Conservation (phyloP, 768 basidiomycete genomes). For the Termitomyces sp. region DNA sequence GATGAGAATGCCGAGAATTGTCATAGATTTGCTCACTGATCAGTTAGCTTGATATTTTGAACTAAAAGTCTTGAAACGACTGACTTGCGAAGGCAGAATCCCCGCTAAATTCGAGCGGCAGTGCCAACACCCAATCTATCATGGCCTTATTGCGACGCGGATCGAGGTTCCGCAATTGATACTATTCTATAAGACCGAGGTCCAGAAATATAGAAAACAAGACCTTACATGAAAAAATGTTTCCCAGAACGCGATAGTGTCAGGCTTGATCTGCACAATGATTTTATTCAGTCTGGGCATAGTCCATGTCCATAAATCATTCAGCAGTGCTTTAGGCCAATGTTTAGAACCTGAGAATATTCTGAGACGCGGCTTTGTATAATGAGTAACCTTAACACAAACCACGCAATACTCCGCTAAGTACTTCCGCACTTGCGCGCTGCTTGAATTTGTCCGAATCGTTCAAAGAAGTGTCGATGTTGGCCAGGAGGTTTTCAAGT, state of each 20-base stretch:
- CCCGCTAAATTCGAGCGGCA: slow-evolving; percentile 77
- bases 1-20: slow-evolving; percentile 60
- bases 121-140: slow-evolving; percentile 69
- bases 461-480: slow-evolving; percentile 56
- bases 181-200: slow-evolving; percentile 22
- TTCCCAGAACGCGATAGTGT: slow-evolving; percentile 78
- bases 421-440: slow-evolving; percentile 61
- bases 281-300: slow-evolving; percentile 54
- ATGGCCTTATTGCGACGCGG: slow-evolving; percentile 72
- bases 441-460: slow-evolving; percentile 83
- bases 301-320: slow-evolving; percentile 72
- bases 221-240: slow-evolving; percentile 49
- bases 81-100: slow-evolving; percentile 86
- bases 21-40: slow-evolving; percentile 73
- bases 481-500: slow-evolving; percentile 47
- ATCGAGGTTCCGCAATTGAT: slow-evolving; percentile 63
- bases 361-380: not conserved
- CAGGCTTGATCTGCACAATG: slow-evolving; percentile 76
- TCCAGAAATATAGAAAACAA: not conserved
- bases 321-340: slow-evolving; percentile 55
- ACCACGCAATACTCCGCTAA: slow-evolving; percentile 76
- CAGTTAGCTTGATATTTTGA: not conserved
- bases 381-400: slow-evolving; percentile 11
- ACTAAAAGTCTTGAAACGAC: slow-evolving; percentile 18
- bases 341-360: slow-evolving; percentile 66